These are phyloP conservation scores for Laetiporus sulphureus DNA, from an alignment of 1,284 basidiomycete species.

Conservation along the genomic window DNA sequence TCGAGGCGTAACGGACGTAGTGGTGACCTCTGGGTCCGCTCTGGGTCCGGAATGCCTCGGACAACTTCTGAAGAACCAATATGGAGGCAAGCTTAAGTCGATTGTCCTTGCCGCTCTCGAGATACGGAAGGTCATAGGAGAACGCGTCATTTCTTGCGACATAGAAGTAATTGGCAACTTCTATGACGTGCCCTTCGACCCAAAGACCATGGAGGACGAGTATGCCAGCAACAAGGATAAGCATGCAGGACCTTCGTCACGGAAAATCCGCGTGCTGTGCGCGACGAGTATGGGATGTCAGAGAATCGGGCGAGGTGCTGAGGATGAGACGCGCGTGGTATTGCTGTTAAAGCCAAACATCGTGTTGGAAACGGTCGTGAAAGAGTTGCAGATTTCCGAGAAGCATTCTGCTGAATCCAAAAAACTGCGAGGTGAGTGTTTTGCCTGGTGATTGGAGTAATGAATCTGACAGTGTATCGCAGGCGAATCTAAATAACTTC, in stretches of 20 bases:
- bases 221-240: conserved; percentile 10
- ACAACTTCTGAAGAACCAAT: not conserved
- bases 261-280: not conserved
- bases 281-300: not conserved
- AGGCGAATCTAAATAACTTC: too few species aligned
- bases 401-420: too few species aligned
- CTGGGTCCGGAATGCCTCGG: not conserved
- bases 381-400: not conserved
- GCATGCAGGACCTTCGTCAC: not conserved
- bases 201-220: conserved; percentile 36
- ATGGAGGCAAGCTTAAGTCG: not conserved
- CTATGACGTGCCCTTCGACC: conserved; percentile 34
- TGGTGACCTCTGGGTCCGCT: not conserved
- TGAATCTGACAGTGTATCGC: too few species aligned
- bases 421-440: too few species aligned
- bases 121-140: conserved; percentile 43
- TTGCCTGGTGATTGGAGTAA: too few species aligned
- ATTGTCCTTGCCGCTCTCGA: conserved; percentile 14
- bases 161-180: conserved; percentile 30
- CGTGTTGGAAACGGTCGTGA: not conserved
- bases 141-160: conserved; percentile 34
- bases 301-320: not conserved
- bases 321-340: not conserved
- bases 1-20: not conserved
- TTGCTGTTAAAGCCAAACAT: not conserved